Evolutionary conservation across 345 rosid species (phyloP), one percentile per base, ranked within the genome.

Genomic region (Lumnitzera racemosa): DNA sequence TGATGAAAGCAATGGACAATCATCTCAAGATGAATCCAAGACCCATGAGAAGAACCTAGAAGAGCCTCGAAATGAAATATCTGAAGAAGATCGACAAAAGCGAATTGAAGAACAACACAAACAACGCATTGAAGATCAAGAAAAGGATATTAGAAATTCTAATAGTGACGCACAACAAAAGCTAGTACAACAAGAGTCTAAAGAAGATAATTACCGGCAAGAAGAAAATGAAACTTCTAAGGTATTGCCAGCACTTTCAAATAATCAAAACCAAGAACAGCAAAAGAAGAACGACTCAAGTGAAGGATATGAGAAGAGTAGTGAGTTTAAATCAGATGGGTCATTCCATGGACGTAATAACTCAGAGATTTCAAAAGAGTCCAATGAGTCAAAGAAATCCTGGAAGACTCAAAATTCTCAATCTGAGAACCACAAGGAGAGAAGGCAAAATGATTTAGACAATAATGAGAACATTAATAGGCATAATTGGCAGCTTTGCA

Each of bases 311-410:
- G n/a, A 46, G 41, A 27, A 50, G 13, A 3, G 49, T 15, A n/a
- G 62, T 57, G 11, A n/a, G 5, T 10, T 16, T 24, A 36, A 51
- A 36, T 36, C 57, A 10, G 69, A 58, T 11, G 27, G 43, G 31
- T 49, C 81, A 10, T 71, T 72, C 24, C 64, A 74, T 0, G 59
- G 59, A 1, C 66, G 61, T 20, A 75, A 59, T 11, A 68, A 69
- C 16, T 62, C 87, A 1, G 92, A 79, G 52, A 94, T 90, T 60
- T 97, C 97, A 0, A 83, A 86, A 69, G 96, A 86, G 74, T 83
- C 96, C 1, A 72, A 62, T 11, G 95, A 89, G 68, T 86, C 95
- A 13, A 83, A 84, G 59, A 89, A 80, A 63, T 74, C 85, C 4
- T 89, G 95, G 96, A 63, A 73, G 50, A 84, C 95, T 47, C 96